A percentile compares a stretch with the other conserved stretches of the same genome.
phyloP scores from a whole-genome alignment of 768 basidiomycete genomes.

The Mycena kentingensis region DNA sequence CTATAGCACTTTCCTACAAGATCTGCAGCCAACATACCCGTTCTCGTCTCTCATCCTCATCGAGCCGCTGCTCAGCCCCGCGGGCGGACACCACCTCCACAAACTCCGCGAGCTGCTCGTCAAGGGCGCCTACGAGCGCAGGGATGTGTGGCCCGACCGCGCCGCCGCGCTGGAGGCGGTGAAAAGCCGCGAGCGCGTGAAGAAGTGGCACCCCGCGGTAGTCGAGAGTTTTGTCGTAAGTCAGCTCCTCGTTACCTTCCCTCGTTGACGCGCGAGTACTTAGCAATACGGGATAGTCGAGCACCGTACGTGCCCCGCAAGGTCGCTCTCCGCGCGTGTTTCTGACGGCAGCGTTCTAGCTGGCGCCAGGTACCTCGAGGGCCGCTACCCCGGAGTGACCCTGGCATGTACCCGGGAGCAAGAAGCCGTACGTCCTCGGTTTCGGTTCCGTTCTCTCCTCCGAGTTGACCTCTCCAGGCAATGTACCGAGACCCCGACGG shows the following conservation, averaged over 20 bases:
- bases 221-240: conserved; percentile 54
- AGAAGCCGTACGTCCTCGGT: conserved; percentile 50
- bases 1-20: conserved; percentile 55
- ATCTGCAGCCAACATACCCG: conserved; percentile 42
- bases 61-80: conserved; percentile 65
- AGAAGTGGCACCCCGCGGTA: conserved; percentile 57
- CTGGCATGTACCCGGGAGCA: conserved; percentile 63
- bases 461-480: conserved; percentile 37
- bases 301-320: conserved; percentile 34
- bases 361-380: conserved; percentile 19
- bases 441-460: neutral
- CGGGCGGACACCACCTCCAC: conserved; percentile 43
- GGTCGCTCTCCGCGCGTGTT: neutral
- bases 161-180: conserved; percentile 43
- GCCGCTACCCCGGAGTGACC: conserved; percentile 44
- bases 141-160: conserved; percentile 52
- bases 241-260: conserved; percentile 11
- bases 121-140: conserved; percentile 48
- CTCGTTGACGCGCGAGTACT: neutral
- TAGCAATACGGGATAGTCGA: conserved; percentile 51
- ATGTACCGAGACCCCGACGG: conserved; percentile 68
- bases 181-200: conserved; percentile 34
- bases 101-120: conserved; percentile 47
- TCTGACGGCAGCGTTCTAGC: conserved; percentile 7
- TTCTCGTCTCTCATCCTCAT: conserved; percentile 60